Evolutionary conservation across 2,329 filamentous ascomycete genomes (phyloP), one percentile per base, ranked within the genome.

Genomic region (Fusarium xyrophilum): DNA sequence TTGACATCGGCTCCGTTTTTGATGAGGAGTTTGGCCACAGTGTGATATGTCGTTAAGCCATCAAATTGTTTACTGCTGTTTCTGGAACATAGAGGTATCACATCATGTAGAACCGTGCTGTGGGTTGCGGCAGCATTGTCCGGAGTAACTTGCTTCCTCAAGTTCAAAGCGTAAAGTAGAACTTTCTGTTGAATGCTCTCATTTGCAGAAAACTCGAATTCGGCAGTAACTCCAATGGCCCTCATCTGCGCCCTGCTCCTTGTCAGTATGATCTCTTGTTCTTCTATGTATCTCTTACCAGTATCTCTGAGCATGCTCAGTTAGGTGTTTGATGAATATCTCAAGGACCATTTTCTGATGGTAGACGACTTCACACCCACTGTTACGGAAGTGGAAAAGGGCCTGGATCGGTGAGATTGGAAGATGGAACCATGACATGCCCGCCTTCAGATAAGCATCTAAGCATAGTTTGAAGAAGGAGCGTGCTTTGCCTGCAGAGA

Each of bases 391-490:
- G n/a, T 70, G 55, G 27, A 67, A 70, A 30, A 74, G 30, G 10
- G 62, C 69, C 12, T 67, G 55, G 6, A 74, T 46, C 4, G 70
- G 72, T 5, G 67, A 56, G 14, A 48, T 46, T 13, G 58, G 42
- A 12, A 71, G 43, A 25, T 67, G 53, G 12, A 74, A 68, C 70
- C 72, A 74, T 6, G 67, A 33, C 27, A 57, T 66, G 6, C 63
- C 69, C 10, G 63, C 58, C 33, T 25, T 46, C 4, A 74, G 33
- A 19, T 74, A 74, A 14, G 51, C 55, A 39, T 74, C 70, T 8
- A 74, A 52, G 27, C 68, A 72, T 17, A 66, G 65, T 13, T 52
- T 25, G 11, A 65, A 69, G 40, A 67, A 69, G 14, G 46, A 40
- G 23, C 44, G 62, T 42, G 57, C 50, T 19, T 62, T 63, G 21